These are phyloP conservation scores for Cladosporium sp. DNA, from an alignment of 2,329 filamentous ascomycete genomes.

Conservation along the genomic window DNA sequence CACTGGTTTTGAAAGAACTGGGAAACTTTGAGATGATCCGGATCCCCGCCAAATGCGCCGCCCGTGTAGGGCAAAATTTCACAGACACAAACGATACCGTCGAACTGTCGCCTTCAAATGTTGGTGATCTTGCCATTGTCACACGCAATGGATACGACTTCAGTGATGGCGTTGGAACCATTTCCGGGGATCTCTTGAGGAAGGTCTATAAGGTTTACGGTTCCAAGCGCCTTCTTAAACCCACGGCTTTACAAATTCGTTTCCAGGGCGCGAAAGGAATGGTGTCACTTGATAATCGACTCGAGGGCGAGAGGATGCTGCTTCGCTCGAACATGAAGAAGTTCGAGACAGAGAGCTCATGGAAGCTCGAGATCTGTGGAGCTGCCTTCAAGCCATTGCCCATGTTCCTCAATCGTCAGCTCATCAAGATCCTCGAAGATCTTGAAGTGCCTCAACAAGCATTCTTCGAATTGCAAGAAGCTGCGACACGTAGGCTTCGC, in stretches of 20 bases:
- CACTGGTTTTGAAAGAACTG: slow-evolving; percentile 46
- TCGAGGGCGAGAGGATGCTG: slow-evolving; percentile 59
- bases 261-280: slow-evolving; percentile 75
- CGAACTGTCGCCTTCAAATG: slow-evolving; percentile 42
- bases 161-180: slow-evolving; percentile 76
- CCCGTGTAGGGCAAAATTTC: slow-evolving; percentile 66
- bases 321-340: slow-evolving; percentile 79
- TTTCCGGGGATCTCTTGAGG: slow-evolving; percentile 61
- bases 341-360: slow-evolving; percentile 59
- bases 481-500: slow-evolving; percentile 62
- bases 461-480: slow-evolving; percentile 65
- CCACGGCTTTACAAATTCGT: slow-evolving; percentile 74
- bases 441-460: slow-evolving; percentile 59
- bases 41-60: slow-evolving; percentile 59
- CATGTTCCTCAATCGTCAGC: slow-evolving; percentile 72
- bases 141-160: slow-evolving; percentile 62
- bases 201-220: slow-evolving; percentile 61
- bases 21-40: slow-evolving; percentile 55
- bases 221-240: slow-evolving; percentile 45
- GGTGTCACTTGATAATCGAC: slow-evolving; percentile 65
- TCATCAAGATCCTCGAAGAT: slow-evolving; percentile 86
- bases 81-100: slow-evolving; percentile 67
- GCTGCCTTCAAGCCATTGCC: slow-evolving; percentile 66
- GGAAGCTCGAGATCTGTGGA: slow-evolving; percentile 71
- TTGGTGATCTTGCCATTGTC: slow-evolving; percentile 52